Percentiles rank a stretch among this genome's conserved stretches.
Conservation (phyloP, 148 eudicot species). For the Chenopodium album region DNA sequence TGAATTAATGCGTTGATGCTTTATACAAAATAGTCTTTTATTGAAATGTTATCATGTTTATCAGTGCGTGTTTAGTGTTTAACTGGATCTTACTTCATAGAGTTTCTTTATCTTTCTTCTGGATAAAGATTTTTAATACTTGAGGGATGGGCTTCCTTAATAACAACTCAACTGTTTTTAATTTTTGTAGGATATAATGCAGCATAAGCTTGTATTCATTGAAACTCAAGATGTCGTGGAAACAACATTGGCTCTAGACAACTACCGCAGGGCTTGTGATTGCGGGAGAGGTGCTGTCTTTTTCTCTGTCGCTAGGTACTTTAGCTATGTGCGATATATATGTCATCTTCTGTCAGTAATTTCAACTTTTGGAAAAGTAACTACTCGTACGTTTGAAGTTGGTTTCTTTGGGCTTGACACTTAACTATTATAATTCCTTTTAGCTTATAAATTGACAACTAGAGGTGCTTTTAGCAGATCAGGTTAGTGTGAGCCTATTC, state of each 20-base stretch:
- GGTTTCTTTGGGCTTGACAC: background rate
- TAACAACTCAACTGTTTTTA: background rate
- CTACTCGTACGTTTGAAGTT: background rate
- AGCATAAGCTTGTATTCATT: conserved; percentile 92
- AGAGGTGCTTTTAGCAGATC: no score
- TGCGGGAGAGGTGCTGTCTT: conserved; percentile 98
- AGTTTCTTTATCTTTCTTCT: background rate
- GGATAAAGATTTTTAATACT: background rate
- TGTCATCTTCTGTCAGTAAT: background rate
- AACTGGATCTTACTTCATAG: background rate
- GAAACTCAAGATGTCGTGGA: conserved; percentile 99
- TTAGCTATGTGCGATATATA: background rate
- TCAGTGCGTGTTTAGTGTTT: background rate
- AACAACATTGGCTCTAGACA: conserved; percentile 94
- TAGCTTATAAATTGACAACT: background rate
- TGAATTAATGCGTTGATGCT: conserved; percentile 1
- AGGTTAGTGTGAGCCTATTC: no score
- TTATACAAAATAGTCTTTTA: no score
- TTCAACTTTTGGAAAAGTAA: background rate
- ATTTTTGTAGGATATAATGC: conserved; percentile 83
- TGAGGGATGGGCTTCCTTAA: conserved; percentile 9
- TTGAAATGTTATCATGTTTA: no score
- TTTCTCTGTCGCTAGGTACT: conserved; percentile 96
- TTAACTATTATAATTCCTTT: background rate
- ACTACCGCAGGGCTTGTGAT: conserved; percentile 95